A percentile compares a stretch with the other conserved stretches of the same genome.
Conservation (phyloP, 2,329 filamentous ascomycete species). For the Pseudonectria foliicola region DNA sequence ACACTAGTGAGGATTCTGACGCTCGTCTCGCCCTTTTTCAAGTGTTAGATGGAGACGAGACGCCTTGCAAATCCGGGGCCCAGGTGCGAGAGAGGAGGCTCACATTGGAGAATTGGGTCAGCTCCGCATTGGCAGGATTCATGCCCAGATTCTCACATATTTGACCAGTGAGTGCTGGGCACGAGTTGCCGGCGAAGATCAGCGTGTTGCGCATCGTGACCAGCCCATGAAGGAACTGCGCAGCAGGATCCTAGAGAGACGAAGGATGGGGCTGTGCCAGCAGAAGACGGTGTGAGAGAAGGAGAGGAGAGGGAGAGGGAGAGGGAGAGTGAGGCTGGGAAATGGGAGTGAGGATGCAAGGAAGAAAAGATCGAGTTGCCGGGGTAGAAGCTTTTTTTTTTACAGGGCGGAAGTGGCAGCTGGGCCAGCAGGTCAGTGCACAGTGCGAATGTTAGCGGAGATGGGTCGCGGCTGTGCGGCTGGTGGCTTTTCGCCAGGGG, state of each 20-base stretch:
- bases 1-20: constrained; percentile 68
- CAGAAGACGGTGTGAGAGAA: constrained; percentile 17
- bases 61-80: background rate
- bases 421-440: constrained; percentile 6
- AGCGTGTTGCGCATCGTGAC: constrained; percentile 56
- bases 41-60: background rate
- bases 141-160: constrained; percentile 65
- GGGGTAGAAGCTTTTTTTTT: constrained; percentile 20
- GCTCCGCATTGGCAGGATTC: constrained; percentile 55
- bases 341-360: constrained; percentile 10
- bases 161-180: constrained; percentile 55
- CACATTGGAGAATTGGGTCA: constrained; percentile 65
- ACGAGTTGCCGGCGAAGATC: constrained; percentile 62
- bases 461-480: no score
- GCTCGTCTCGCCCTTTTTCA: constrained; percentile 56
- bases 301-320: constrained; percentile 3
- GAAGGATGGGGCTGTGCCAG: constrained; percentile 8
- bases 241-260: constrained; percentile 4
- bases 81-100: constrained; percentile 26
- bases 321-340: constrained; percentile 11
- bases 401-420: constrained; percentile 7
- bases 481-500: no score
- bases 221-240: constrained; percentile 18
- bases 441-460: constrained; percentile 1
- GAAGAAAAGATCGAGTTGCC: constrained; percentile 13